Conservation (phyloP, 2,329 filamentous ascomycete genomes). For the Cladosporium oxysporum region DNA sequence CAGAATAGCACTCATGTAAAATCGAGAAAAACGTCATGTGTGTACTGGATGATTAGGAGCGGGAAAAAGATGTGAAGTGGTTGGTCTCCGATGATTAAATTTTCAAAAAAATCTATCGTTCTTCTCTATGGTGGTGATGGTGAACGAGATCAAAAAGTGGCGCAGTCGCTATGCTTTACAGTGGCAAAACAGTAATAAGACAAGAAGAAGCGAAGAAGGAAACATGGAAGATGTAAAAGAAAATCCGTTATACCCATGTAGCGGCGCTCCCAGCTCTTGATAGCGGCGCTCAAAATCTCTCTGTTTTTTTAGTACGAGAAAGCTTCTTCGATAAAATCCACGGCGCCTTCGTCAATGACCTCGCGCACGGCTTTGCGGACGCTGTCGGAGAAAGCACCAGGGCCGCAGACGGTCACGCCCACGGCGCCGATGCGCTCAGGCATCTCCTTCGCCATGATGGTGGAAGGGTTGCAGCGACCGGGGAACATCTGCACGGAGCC, state of each 20-base stretch:
- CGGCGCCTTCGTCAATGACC: slow-evolving; percentile 52
- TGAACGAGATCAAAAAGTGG: neutral
- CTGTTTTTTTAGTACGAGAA: slow-evolving; percentile 58
- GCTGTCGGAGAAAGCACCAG: slow-evolving; percentile 63
- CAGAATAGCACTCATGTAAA: too few relatives aligned
- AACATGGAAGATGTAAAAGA: neutral
- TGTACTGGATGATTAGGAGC: too few relatives aligned
- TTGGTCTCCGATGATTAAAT: neutral
- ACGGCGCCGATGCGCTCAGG: slow-evolving; percentile 58
- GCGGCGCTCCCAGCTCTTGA: slow-evolving; percentile 8
- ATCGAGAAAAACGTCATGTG: too few relatives aligned
- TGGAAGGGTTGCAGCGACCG: slow-evolving; percentile 57
- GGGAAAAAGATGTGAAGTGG: neutral
- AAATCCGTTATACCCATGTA: slow-evolving; percentile 8
- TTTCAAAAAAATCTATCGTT: neutral
- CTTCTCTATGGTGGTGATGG: neutral
- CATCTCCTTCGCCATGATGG: slow-evolving; percentile 60
- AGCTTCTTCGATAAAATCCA: slow-evolving; percentile 67
- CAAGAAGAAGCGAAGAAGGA: neutral
- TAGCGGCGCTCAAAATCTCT: neutral
- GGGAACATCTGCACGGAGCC: slow-evolving; percentile 63
- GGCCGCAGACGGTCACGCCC: slow-evolving; percentile 63
- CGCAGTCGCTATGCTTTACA: slow-evolving; percentile 5
- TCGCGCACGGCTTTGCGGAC: slow-evolving; percentile 57
- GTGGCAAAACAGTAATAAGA: neutral